Evolutionary conservation across 2,329 filamentous ascomycete genomes (phyloP).

Genomic region (Paraphaeosphaeria sporulosa): DNA sequence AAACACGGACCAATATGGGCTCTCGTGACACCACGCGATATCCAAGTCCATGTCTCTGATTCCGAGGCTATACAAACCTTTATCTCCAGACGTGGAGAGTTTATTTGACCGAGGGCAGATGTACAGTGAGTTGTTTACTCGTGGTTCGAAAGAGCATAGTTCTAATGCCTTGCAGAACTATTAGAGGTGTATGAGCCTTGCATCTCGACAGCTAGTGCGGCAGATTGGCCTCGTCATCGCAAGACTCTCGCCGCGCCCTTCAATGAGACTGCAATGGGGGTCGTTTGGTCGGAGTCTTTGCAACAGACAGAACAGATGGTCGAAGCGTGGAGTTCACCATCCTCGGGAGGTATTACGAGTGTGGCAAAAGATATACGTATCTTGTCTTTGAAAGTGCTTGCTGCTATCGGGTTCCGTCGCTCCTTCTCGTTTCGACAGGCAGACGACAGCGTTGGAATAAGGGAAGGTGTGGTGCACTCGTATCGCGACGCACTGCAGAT

Average conservation of each 20-base stretch:
- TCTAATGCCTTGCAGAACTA: no score
- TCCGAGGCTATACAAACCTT: constrained; percentile 19
- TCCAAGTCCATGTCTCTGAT: constrained; percentile 26
- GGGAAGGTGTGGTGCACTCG: no score
- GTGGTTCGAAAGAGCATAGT: no score
- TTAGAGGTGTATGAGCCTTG: no score
- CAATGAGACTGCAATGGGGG: constrained; percentile 22
- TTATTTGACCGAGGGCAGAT: no score
- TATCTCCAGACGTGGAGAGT: no score
- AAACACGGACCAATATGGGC: constrained; percentile 16
- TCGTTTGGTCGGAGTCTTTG: constrained; percentile 48
- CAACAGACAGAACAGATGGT: not conserved
- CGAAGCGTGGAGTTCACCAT: not conserved
- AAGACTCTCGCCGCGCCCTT: constrained; percentile 19
- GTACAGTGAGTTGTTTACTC: no score
- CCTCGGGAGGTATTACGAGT: not conserved
- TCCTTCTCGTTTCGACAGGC: not conserved
- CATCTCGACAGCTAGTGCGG: constrained; percentile 32
- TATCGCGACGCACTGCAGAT: no score
- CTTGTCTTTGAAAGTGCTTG: not conserved
- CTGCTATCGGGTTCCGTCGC: not conserved
- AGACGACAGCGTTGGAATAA: no score
- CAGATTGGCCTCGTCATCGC: constrained; percentile 20
- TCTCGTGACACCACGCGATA: constrained; percentile 27
- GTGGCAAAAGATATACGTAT: not conserved